Percentiles rank a stretch among this genome's conserved stretches.
These are phyloP conservation scores for Boletus huronensis DNA, from an alignment of 768 basidiomycete species.

Conservation along the genomic window DNA sequence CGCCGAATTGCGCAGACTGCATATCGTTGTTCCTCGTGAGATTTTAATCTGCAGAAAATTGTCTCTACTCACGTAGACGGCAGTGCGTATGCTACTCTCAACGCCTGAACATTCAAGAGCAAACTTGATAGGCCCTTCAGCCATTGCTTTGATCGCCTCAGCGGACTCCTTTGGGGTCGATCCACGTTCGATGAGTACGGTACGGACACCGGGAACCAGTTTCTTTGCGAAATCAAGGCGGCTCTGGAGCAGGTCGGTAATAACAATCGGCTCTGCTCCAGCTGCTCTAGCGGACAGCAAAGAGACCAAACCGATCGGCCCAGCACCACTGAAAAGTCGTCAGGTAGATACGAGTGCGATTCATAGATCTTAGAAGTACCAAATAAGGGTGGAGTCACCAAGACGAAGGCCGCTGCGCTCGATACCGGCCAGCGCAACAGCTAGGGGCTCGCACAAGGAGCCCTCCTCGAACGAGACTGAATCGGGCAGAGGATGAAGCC, in stretches of 20 bases:
- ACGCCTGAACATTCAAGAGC: slow-evolving; percentile 65
- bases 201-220: slow-evolving; percentile 54
- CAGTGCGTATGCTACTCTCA: slow-evolving; percentile 58
- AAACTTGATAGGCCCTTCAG: slow-evolving; percentile 47
- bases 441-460: slow-evolving; percentile 62
- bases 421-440: slow-evolving; percentile 65
- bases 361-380: slow-evolving; percentile 36
- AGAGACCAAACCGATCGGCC: slow-evolving; percentile 62
- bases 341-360: slow-evolving; percentile 7
- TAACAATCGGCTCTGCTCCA: slow-evolving; percentile 66
- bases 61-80: slow-evolving; percentile 45
- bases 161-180: slow-evolving; percentile 48
- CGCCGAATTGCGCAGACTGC: slow-evolving; percentile 62
- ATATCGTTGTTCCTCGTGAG: not conserved
- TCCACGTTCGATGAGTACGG: slow-evolving; percentile 51
- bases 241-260: slow-evolving; percentile 63
- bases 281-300: slow-evolving; percentile 64
- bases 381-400: slow-evolving; percentile 60
- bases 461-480: slow-evolving; percentile 65
- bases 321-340: slow-evolving; percentile 48
- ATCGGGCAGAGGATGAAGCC: slow-evolving; percentile 63
- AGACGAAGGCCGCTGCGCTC: slow-evolving; percentile 63
- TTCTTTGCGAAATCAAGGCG: slow-evolving; percentile 65
- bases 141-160: slow-evolving; percentile 47
- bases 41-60: not conserved